Percentiles rank a stretch among this genome's conserved stretches.
These are phyloP conservation scores for Hypoxylon sp. DNA, from an alignment of 2,329 filamentous ascomycete genomes.

Conservation along the genomic window DNA sequence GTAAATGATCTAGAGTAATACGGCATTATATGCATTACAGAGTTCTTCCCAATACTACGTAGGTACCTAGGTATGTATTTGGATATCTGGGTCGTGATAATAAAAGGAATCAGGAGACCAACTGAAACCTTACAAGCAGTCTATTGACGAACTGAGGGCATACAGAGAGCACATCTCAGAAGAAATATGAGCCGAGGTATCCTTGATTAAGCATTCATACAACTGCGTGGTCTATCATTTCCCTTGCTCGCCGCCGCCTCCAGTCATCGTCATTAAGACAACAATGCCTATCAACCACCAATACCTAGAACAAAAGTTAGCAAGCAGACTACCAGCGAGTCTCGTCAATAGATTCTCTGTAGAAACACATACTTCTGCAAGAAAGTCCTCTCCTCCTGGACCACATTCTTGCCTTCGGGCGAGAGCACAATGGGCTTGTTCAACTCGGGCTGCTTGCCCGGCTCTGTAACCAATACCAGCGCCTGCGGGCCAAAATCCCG, in stretches of 20 bases:
- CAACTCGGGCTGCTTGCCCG: constrained; percentile 69
- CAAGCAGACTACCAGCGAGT: constrained; percentile 11
- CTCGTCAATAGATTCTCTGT: not conserved
- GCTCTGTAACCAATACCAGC: constrained; percentile 61
- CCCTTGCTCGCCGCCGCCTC: constrained; percentile 62
- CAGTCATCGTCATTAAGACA: constrained; percentile 65
- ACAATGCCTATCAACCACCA: constrained; percentile 74
- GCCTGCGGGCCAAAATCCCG: constrained; percentile 74
- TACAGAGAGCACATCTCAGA: constrained; percentile 1
- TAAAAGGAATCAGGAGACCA: not conserved
- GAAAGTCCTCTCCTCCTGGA: constrained; percentile 72
- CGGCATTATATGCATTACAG: not conserved
- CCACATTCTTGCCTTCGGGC: constrained; percentile 70
- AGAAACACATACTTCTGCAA: constrained; percentile 71
- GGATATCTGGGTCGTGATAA: not conserved
- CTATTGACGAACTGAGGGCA: not conserved
- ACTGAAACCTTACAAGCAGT: not conserved
- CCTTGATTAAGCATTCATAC: constrained; percentile 17
- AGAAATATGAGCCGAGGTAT: not conserved
- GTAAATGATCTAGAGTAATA: not conserved
- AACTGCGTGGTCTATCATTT: constrained; percentile 58
- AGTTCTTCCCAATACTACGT: not conserved
- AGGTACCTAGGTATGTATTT: too few relatives aligned
- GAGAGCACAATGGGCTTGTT: constrained; percentile 74
- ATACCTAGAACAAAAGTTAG: constrained; percentile 62